Evolutionary conservation across 306 rosid species (phyloP), one percentile per base, ranked within the genome.

Genomic region (Carpinus viminea): DNA sequence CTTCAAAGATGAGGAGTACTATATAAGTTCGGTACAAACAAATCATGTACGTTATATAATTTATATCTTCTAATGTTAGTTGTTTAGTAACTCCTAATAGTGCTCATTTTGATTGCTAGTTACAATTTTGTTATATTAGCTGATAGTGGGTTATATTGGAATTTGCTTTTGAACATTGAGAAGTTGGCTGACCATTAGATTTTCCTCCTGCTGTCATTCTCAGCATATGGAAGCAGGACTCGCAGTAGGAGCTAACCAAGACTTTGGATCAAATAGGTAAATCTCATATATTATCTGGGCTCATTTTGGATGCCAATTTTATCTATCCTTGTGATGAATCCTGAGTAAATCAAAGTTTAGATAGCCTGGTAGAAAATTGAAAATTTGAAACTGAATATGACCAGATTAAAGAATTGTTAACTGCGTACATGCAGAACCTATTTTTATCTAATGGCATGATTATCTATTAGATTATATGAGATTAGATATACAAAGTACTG

Each of bases 171-270:
- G n/a, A n/a, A n/a, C n/a, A n/a, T n/a, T n/a, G n/a, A n/a, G n/a
- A n/a, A n/a, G n/a, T n/a, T n/a, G n/a, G n/a, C n/a, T n/a, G n/a
- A n/a, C n/a, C n/a, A n/a, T n/a, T n/a, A n/a, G n/a, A n/a, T n/a
- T n/a, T n/a, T n/a, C n/a, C 21, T 78, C 73, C 76, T 80, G 53
- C 56, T 80, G 28, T 76, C 65, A 72, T 73, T 85, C 61, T 74
- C 93, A 94, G 98, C 97, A 90, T 88, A 54, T 80, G 60, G 98
- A 92, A 84, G 90, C 95, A 16, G 98, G 98, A 83, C 96, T 94
- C 45, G 71, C 92, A 0, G 95, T 94, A 50, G 88, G 90, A 85
- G 96, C 90, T 51, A 89, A 88, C 59, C 88, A 82, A 64, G 96
- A 85, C 56, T 89, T 91, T 70, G 89, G 84, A 72, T 89, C 97